A percentile compares a stretch with the other conserved stretches of the same genome.
phyloP scores from a whole-genome alignment of 2,329 filamentous ascomycete species.

The Claviceps sp. region DNA sequence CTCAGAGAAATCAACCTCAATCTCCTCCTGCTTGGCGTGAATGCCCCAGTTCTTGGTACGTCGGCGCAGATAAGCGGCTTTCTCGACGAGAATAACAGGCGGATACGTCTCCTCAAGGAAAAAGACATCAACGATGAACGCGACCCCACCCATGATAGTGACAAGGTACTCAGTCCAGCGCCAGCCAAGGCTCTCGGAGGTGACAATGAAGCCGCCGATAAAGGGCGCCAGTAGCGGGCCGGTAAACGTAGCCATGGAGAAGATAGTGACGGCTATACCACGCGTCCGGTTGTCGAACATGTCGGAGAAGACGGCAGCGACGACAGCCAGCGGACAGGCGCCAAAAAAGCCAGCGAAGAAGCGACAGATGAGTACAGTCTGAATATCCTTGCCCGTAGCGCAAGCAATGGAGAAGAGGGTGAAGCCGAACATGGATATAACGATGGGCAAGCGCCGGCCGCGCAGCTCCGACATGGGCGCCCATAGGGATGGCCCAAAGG shows the following conservation, averaged over 20 bases:
- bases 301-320: conserved; percentile 58
- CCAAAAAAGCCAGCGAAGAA: conserved; percentile 65
- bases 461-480: conserved; percentile 60
- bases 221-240: conserved; percentile 56
- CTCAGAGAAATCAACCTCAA: conserved; percentile 51
- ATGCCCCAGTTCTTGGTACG: conserved; percentile 57
- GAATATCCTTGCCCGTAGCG: conserved; percentile 53
- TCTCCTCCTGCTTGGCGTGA: conserved; percentile 59
- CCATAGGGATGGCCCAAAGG: conserved; percentile 57
- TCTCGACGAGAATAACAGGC: conserved; percentile 47
- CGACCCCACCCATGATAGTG: conserved; percentile 48
- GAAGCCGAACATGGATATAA: conserved; percentile 54
- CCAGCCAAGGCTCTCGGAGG: conserved; percentile 51
- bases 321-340: conserved; percentile 53
- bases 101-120: conserved; percentile 60
- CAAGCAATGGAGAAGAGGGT: conserved; percentile 53
- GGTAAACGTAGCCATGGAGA: conserved; percentile 42
- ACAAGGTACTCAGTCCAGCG: conserved; percentile 58
- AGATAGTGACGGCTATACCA: conserved; percentile 32
- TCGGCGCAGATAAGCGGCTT: conserved; percentile 47
- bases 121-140: conserved; percentile 45
- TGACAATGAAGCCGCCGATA: conserved; percentile 53
- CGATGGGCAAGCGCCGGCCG: conserved; percentile 50
- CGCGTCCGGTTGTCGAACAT: conserved; percentile 54
- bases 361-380: conserved; percentile 55